phyloP scores from a whole-genome alignment of 371 early-diverging fungal species.

The Parasitella parasitica region DNA sequence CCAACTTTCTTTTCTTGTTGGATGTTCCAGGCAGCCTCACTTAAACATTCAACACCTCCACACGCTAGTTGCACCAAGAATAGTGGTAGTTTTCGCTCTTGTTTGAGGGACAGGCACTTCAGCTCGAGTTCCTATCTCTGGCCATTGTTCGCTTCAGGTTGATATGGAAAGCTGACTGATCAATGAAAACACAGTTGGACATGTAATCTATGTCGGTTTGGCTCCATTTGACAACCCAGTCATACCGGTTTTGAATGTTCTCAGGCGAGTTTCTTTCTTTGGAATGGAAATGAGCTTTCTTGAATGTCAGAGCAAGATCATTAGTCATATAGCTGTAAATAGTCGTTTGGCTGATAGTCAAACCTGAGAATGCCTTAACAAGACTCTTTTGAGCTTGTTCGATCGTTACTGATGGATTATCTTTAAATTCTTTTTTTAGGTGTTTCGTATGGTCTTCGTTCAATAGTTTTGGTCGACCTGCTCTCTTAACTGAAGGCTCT shows the following conservation, averaged over 20 bases:
- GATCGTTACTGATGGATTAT: constrained; percentile 9
- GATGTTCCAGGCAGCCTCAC: constrained; percentile 9
- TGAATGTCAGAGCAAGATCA: not conserved
- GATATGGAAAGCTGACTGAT: too few species aligned
- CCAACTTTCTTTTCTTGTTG: constrained; percentile 15
- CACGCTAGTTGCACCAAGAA: constrained; percentile 3
- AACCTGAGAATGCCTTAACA: not conserved
- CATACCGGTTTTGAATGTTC: too few species aligned
- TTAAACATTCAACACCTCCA: constrained; percentile 2
- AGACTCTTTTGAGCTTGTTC: constrained; percentile 5
- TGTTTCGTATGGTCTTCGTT: constrained; percentile 2
- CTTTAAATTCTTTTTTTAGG: constrained; percentile 1
- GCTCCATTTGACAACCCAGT: too few species aligned
- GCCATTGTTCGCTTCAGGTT: too few species aligned
- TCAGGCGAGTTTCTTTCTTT: too few species aligned
- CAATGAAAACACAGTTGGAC: too few species aligned
- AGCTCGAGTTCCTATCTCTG: too few species aligned
- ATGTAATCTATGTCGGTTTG: too few species aligned
- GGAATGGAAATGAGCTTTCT: too few species aligned
- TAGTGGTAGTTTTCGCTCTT: constrained; percentile 5
- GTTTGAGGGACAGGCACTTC: too few species aligned
- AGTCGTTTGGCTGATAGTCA: not conserved
- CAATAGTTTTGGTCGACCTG: not conserved
- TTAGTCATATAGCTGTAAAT: not conserved
- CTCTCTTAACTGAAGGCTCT: constrained; percentile 2